Conservation (phyloP, 2,329 filamentous ascomycete species). For the Venturia pyrina region DNA sequence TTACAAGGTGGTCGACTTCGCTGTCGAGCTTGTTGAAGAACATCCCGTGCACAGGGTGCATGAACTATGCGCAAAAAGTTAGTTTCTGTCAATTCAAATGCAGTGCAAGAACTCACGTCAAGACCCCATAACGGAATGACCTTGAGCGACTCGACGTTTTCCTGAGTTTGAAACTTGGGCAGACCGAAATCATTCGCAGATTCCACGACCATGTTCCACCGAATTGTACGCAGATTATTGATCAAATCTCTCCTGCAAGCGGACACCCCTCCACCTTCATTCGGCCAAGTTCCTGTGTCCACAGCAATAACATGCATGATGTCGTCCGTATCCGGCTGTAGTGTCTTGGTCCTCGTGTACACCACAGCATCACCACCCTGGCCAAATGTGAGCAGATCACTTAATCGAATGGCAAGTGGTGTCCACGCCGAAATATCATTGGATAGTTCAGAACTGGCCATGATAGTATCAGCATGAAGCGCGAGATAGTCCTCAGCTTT, state of each 20-base stretch:
- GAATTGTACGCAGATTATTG: conserved; percentile 32
- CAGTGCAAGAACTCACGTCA: conserved; percentile 16
- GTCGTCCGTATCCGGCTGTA: conserved; percentile 33
- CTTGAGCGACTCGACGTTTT: conserved; percentile 33
- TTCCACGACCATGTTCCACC: conserved; percentile 34
- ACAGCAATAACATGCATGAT: conserved; percentile 31
- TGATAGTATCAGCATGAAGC: conserved; percentile 38
- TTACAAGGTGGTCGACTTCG: conserved; percentile 27
- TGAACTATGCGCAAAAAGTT: conserved; percentile 17
- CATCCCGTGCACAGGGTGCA: conserved; percentile 31
- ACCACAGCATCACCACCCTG: conserved; percentile 44
- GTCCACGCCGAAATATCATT: conserved; percentile 44
- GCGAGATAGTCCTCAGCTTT: conserved; percentile 30
- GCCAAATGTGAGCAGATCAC: conserved; percentile 42
- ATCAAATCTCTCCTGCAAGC: conserved; percentile 33
- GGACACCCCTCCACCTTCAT: conserved; percentile 33
- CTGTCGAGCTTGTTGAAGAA: conserved; percentile 32
- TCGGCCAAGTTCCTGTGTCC: conserved; percentile 34
- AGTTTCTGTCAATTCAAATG: neutral
- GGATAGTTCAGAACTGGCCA: conserved; percentile 42
- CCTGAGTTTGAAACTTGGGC: conserved; percentile 33
- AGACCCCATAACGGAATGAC: conserved; percentile 33
- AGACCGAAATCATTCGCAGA: conserved; percentile 33
- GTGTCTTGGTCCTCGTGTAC: conserved; percentile 38
- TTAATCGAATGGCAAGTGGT: conserved; percentile 40